These are phyloP conservation scores for Agaricus subrufescens DNA, from an alignment of 768 basidiomycete genomes.

Conservation along the genomic window DNA sequence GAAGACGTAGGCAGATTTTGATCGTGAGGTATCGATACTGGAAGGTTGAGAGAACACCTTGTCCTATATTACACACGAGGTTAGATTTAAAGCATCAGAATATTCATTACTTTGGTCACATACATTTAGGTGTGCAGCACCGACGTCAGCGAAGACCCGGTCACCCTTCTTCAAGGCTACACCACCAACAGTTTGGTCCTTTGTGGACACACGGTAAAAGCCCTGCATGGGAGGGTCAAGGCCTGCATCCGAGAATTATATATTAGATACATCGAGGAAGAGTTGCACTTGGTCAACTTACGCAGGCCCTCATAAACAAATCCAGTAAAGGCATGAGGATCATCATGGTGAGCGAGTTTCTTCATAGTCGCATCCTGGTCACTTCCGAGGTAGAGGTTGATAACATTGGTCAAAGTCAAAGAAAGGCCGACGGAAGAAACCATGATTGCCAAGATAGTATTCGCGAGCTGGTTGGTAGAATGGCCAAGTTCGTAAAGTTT, in stretches of 20 bases:
- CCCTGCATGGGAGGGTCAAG: slow-evolving; percentile 72
- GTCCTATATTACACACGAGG: slow-evolving; percentile 27
- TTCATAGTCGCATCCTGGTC: slow-evolving; percentile 33
- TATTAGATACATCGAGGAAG: background rate
- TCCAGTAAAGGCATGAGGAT: slow-evolving; percentile 41
- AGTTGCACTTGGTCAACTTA: slow-evolving; percentile 27
- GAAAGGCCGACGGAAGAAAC: slow-evolving; percentile 66
- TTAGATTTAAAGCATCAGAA: background rate
- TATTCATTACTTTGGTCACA: slow-evolving; percentile 18
- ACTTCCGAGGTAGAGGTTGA: slow-evolving; percentile 62
- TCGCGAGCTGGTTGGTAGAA: slow-evolving; percentile 58
- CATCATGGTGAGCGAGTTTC: slow-evolving; percentile 25
- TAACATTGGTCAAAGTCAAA: slow-evolving; percentile 60
- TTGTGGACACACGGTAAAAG: slow-evolving; percentile 53
- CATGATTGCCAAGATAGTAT: slow-evolving; percentile 67
- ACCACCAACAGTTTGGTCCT: slow-evolving; percentile 38
- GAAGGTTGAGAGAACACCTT: slow-evolving; percentile 47
- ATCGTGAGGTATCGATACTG: slow-evolving; percentile 39
- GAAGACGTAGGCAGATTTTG: slow-evolving; percentile 39
- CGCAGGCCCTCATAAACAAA: slow-evolving; percentile 67
- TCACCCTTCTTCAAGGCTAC: slow-evolving; percentile 41
- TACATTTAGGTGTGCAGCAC: slow-evolving; percentile 53
- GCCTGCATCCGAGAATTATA: slow-evolving; percentile 34
- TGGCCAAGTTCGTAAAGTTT: slow-evolving; percentile 52
- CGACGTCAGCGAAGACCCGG: slow-evolving; percentile 60